Evolutionary conservation across 768 basidiomycete species (phyloP).

Genomic region (Leccinum broughii): DNA sequence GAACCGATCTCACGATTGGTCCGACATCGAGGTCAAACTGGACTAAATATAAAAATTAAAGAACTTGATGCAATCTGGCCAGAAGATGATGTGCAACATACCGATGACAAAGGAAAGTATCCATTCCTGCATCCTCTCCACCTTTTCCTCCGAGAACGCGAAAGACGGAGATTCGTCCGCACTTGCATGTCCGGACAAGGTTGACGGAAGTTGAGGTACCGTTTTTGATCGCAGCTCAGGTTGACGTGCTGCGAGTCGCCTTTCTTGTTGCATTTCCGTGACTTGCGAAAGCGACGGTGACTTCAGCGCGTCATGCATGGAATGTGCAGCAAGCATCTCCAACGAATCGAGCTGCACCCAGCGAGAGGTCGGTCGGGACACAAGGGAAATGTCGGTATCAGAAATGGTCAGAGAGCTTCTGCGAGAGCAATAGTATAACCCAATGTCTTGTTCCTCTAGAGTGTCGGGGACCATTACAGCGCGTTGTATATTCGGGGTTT

Average conservation of each 20-base stretch:
- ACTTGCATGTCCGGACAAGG: conserved; percentile 28
- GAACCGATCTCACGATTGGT: conserved; percentile 70
- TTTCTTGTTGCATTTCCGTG: conserved; percentile 17
- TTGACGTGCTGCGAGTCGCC: conserved; percentile 18
- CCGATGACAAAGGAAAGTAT: conserved; percentile 67
- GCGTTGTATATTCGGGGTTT: too few species aligned
- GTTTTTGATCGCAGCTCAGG: conserved; percentile 47
- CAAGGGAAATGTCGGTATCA: conserved; percentile 22
- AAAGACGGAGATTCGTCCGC: conserved; percentile 43
- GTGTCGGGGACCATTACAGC: conserved; percentile 5
- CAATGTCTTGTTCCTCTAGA: conserved; percentile 34
- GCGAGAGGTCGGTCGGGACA: conserved; percentile 23
- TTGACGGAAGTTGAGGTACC: conserved; percentile 40
- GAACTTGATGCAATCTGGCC: neutral
- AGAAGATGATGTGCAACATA: conserved; percentile 29
- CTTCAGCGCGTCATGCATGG: conserved; percentile 21
- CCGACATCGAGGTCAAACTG: conserved; percentile 90
- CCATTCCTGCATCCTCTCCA: conserved; percentile 62
- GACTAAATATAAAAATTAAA: conserved; percentile 42
- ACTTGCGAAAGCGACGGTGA: conserved; percentile 38
- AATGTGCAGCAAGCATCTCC: neutral
- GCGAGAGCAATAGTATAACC: conserved; percentile 24
- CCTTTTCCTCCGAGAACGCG: conserved; percentile 46
- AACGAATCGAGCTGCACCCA: conserved; percentile 6
- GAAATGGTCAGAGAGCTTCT: conserved; percentile 28